Base-by-base conservation (phyloP, 106 monocot species). In the Apostasia shenzhenica region DNA sequence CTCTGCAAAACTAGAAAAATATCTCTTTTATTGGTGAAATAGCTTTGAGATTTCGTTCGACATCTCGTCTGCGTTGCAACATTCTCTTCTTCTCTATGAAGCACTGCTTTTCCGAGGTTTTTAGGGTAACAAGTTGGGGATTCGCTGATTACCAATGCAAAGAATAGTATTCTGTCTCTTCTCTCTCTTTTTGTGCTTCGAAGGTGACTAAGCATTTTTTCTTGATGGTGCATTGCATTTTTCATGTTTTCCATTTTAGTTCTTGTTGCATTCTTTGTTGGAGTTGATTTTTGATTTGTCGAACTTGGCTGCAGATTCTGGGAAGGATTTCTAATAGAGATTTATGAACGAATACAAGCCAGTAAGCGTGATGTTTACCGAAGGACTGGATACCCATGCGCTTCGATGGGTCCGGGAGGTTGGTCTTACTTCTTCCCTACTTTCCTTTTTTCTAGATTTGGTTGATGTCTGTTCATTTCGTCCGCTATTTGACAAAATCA, bases 361-460 rank as follows among this genome's bases (percentile, higher is more conserved):
- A 43, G 12, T 26, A 26, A 26, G 43, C 38, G 64, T 57, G 45
- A 84, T 84, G 84, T 84, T 84, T 74, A 74, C 84, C 2, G 84
- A 84, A 70, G 84, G 80, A 41, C 74, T 80, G 12, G 84, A 80
- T 61, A 67, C 77, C 2, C 54, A 77, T 52, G 77, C 80, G 0
- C 70, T 84, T 26, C 65, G 73, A 72, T 88, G 83, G 81, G 81
- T 81, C 54, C 81, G 63, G 8, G 74, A 80, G 80, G 83, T 83
- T 14, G 54, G 51, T 12, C 41, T 69, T 11, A 14, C 26, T 13
- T 51, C 40, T 72, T 9, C 43, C 26, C 26, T 37, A 43, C 37
- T 40, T 58, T 46, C 45, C 10, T 10, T 56, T 8, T 59, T 7
- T 61, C 37, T 63, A 41, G 2, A 48, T 44, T 59, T 41, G 0